Evolutionary conservation across 371 early-diverging fungal species (phyloP).

Genomic region (Syncephalastrum monosporum): DNA sequence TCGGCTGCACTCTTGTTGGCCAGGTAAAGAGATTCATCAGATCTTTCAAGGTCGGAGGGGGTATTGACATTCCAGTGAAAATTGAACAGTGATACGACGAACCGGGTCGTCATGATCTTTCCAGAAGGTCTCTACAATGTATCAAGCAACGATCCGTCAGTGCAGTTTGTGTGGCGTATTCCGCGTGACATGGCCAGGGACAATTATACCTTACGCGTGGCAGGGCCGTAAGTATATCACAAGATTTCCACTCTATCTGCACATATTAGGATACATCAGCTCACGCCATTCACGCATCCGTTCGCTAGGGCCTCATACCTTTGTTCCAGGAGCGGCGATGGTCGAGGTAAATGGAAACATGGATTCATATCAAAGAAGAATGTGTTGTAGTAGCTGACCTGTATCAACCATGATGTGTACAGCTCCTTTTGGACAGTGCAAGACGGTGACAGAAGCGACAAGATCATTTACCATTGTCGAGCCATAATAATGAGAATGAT

Average conservation of each 20-base stretch:
- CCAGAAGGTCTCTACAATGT: not conserved
- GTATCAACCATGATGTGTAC: no score
- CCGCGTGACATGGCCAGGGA: conserved; percentile 26
- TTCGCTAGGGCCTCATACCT: conserved; percentile 25
- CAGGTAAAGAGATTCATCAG: not conserved
- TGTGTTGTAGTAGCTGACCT: no score
- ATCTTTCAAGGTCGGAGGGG: not conserved
- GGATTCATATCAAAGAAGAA: no score
- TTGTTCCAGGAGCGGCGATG: conserved; percentile 31
- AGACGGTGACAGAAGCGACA: not conserved
- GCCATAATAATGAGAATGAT: no score
- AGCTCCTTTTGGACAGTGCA: no score
- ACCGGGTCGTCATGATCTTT: conserved; percentile 9
- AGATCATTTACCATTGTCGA: not conserved
- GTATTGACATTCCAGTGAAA: conserved; percentile 12
- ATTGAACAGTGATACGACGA: conserved; percentile 18
- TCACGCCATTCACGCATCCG: not conserved
- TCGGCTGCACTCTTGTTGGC: conserved; percentile 21
- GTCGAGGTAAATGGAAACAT: conserved; percentile 20
- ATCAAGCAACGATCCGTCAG: conserved; percentile 5
- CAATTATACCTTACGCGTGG: conserved; percentile 24
- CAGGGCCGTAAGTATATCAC: conserved; percentile 31
- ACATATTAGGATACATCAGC: not conserved
- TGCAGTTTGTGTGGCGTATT: conserved; percentile 27
- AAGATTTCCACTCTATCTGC: not conserved